Conservation (phyloP, 2,329 filamentous ascomycete genomes). For the Chaetothyriales sp. region DNA sequence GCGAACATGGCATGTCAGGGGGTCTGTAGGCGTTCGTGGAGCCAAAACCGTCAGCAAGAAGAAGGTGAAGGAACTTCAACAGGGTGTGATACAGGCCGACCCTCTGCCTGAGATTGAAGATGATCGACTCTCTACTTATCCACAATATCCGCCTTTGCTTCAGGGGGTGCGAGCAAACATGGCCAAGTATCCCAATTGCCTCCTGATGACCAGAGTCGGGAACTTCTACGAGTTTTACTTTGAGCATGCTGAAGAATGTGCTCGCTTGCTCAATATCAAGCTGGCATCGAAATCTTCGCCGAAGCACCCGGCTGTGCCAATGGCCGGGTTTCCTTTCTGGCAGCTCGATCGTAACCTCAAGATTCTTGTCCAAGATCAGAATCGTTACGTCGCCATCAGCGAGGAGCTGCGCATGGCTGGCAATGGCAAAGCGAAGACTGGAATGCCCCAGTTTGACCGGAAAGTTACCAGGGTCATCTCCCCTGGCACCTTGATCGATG, state of each 20-base stretch:
- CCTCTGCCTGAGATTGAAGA: conserved; percentile 28
- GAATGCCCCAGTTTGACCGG: conserved; percentile 70
- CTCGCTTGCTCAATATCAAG: conserved; percentile 74
- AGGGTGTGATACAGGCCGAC: conserved; percentile 36
- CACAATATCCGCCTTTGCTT: conserved; percentile 71
- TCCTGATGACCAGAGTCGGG: conserved; percentile 79
- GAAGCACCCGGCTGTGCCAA: conserved; percentile 52
- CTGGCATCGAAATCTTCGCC: conserved; percentile 62
- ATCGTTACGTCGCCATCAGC: conserved; percentile 80
- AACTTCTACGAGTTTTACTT: conserved; percentile 98
- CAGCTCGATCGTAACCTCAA: conserved; percentile 90
- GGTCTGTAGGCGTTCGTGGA: conserved; percentile 1
- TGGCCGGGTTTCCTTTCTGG: conserved; percentile 90
- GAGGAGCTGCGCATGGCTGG: conserved; percentile 75
- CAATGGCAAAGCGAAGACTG: conserved; percentile 54
- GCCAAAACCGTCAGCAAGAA: conserved; percentile 13
- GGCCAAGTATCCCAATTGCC: conserved; percentile 76
- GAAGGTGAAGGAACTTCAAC: conserved; percentile 37
- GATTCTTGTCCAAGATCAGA: conserved; percentile 76
- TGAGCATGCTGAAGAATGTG: conserved; percentile 81
- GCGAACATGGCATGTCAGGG: background rate
- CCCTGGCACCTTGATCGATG: conserved; percentile 88
- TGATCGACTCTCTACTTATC: conserved; percentile 26
- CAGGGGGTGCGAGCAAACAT: conserved; percentile 80
- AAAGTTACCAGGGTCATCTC: conserved; percentile 78